Conservation (phyloP, 371 early-diverging fungal species). For the Mortierella sp. region DNA sequence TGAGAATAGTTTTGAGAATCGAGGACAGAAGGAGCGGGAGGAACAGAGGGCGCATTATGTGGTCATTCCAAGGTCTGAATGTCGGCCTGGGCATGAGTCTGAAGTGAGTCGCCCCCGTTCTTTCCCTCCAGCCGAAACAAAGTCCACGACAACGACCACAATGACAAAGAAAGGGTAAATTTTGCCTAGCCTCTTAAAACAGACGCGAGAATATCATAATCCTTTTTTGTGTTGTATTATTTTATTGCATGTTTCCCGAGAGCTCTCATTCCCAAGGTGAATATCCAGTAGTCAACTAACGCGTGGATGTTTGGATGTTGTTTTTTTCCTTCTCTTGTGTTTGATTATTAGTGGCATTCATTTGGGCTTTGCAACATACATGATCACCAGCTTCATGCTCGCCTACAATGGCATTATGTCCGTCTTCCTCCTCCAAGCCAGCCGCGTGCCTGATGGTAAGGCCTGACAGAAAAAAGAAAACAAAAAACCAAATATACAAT, state of each 20-base stretch:
- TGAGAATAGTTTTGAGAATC: background rate
- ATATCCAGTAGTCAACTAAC: background rate
- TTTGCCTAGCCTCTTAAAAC: no score
- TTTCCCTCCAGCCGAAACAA: background rate
- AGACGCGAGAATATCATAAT: no score
- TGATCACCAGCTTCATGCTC: constrained; percentile 29
- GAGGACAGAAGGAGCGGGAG: background rate
- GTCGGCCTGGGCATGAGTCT: background rate
- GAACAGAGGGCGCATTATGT: background rate
- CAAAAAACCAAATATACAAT: no score
- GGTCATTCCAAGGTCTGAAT: background rate
- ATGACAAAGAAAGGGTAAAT: background rate
- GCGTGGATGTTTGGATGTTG: background rate
- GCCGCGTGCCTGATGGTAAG: constrained; percentile 36
- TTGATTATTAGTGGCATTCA: constrained; percentile 9
- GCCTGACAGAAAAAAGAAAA: no score
- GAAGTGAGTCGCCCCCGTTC: background rate
- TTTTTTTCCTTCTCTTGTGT: no score
- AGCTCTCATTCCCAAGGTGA: background rate
- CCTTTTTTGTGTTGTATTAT: background rate
- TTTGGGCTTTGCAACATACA: constrained; percentile 17
- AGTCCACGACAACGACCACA: background rate
- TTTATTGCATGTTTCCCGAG: background rate
- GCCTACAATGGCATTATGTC: constrained; percentile 29
- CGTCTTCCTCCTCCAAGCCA: constrained; percentile 39